Evolutionary conservation across 179 eudicot species (phyloP).

Genomic region (Amaranthus tricolor): DNA sequence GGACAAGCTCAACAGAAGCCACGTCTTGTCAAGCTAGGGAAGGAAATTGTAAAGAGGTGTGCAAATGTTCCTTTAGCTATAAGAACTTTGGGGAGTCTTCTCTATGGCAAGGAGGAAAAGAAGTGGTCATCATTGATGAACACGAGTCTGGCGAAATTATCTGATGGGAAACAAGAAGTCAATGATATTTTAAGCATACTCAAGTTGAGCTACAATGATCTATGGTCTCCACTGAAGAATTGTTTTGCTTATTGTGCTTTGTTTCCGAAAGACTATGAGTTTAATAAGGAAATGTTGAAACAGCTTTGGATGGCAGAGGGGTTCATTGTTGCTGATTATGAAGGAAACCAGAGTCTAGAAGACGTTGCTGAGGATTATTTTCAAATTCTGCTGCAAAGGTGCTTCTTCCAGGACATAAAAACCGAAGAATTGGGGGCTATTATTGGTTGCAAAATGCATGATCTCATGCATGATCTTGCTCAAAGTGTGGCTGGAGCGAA

Average conservation of each 20-base stretch:
- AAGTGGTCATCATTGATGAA: background rate
- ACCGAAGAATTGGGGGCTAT: background rate
- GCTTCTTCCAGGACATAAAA: constrained; percentile 9
- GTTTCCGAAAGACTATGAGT: background rate
- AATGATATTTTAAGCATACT: background rate
- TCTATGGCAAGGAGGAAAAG: background rate
- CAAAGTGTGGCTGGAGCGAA: constrained; percentile 1
- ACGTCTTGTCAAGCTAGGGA: background rate
- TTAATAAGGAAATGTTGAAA: background rate
- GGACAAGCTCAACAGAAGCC: too few species aligned
- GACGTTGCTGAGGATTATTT: constrained; percentile 9
- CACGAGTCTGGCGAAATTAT: background rate
- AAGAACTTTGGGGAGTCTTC: constrained; percentile 6
- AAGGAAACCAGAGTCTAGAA: constrained; percentile 1
- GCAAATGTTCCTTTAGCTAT: constrained; percentile 30
- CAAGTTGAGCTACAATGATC: constrained; percentile 9
- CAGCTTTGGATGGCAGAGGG: constrained; percentile 16
- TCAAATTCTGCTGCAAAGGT: background rate
- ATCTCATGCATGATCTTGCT: constrained; percentile 16
- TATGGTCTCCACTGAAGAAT: background rate
- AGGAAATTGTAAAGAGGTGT: too few species aligned
- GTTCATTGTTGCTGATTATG: background rate
- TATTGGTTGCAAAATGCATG: background rate
- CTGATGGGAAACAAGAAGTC: background rate
- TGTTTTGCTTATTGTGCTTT: constrained; percentile 11